phyloP scores from a whole-genome alignment of 805 yeast genomes.

The Kodamaea laetipori region DNA sequence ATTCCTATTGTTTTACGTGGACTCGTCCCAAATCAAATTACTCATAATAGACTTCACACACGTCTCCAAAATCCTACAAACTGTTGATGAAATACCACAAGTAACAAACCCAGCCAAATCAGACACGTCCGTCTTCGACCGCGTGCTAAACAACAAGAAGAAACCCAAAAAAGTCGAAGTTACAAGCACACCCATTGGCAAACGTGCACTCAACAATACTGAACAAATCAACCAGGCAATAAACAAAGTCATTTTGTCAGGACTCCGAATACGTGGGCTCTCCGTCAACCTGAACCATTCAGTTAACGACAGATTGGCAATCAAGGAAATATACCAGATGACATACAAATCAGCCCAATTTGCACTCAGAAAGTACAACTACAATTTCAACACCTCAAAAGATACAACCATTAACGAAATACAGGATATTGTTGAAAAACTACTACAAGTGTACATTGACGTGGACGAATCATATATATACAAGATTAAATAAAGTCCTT shows the following conservation, averaged over 20 bases:
- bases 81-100: background rate
- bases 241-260: conserved; percentile 40
- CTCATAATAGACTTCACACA: conserved; percentile 4
- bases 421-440: conserved; percentile 42
- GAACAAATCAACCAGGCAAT: conserved; percentile 38
- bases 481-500: conserved; percentile 12
- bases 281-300: conserved; percentile 22
- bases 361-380: conserved; percentile 40
- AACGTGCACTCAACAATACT: conserved; percentile 16
- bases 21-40: background rate
- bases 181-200: conserved; percentile 18
- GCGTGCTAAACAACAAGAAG: conserved; percentile 32
- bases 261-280: conserved; percentile 44
- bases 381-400: conserved; percentile 24
- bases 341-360: conserved; percentile 40
- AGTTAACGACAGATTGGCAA: conserved; percentile 31
- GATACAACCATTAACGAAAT: conserved; percentile 28
- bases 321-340: conserved; percentile 45
- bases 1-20: conserved; percentile 28
- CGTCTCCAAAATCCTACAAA: conserved; percentile 3
- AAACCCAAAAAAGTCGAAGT: conserved; percentile 13
- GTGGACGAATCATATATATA: background rate
- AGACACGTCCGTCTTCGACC: conserved; percentile 33
- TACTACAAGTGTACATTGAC: conserved; percentile 35
- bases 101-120: conserved; percentile 3